Conservation (phyloP, 1,284 basidiomycete species). For the Pterulicium gracile region DNA sequence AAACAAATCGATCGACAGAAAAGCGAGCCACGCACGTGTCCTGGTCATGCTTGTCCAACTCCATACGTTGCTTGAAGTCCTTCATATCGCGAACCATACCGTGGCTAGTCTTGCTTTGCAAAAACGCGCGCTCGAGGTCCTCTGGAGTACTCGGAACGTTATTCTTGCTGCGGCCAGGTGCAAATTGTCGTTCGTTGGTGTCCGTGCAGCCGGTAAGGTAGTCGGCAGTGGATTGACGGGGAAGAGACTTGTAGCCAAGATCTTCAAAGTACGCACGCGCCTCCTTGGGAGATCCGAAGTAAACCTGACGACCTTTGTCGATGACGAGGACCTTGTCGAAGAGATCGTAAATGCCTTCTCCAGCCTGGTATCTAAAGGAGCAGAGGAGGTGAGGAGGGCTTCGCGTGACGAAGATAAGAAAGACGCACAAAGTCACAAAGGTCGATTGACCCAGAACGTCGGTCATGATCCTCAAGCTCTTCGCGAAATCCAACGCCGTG, state of each 20-base stretch:
- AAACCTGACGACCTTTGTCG: slow-evolving; percentile 77
- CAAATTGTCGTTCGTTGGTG: slow-evolving; percentile 78
- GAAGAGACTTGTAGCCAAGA: slow-evolving; percentile 65
- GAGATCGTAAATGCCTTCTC: slow-evolving; percentile 65
- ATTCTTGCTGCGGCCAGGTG: slow-evolving; percentile 48
- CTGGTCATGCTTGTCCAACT: slow-evolving; percentile 54
- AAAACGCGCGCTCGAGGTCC: slow-evolving; percentile 61
- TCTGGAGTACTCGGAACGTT: slow-evolving; percentile 70
- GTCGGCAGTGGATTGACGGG: slow-evolving; percentile 68
- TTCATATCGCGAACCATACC: slow-evolving; percentile 40
- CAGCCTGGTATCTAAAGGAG: slow-evolving; percentile 63
- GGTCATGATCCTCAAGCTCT: slow-evolving; percentile 65
- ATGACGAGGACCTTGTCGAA: slow-evolving; percentile 78
- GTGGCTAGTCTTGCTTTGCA: slow-evolving; percentile 37
- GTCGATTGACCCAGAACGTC: slow-evolving; percentile 70
- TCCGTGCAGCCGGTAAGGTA: slow-evolving; percentile 78
- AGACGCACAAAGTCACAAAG: slow-evolving; percentile 61
- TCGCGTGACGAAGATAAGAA: slow-evolving; percentile 14
- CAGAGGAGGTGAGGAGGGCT: slow-evolving; percentile 5
- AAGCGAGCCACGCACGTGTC: slow-evolving; percentile 34
- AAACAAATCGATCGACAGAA: neutral
- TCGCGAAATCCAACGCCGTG: slow-evolving; percentile 74
- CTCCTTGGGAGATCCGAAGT: slow-evolving; percentile 61
- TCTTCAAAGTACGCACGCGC: slow-evolving; percentile 73
- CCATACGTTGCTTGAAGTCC: slow-evolving; percentile 59